phyloP scores from a whole-genome alignment of 2,329 filamentous ascomycete genomes.

The Chaetomiaceae sp. region DNA sequence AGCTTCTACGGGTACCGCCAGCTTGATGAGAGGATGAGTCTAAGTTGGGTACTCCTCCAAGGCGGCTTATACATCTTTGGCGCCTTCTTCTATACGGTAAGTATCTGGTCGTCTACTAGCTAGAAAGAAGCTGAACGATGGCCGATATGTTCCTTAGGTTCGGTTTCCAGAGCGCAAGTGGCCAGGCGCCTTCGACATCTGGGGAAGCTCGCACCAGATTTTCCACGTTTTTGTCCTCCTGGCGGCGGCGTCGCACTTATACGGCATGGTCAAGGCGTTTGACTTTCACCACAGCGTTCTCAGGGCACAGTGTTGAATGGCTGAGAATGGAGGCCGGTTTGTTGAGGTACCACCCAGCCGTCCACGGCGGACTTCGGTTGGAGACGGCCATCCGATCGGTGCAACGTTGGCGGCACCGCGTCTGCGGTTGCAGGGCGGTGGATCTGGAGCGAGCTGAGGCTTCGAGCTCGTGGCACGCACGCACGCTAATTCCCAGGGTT shows the following conservation, averaged over 20 bases:
- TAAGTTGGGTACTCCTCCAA: conserved; percentile 75
- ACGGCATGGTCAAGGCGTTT: conserved; percentile 77
- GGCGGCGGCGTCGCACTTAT: conserved; percentile 76
- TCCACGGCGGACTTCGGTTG: too few species aligned
- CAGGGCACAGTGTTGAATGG: conserved; percentile 44
- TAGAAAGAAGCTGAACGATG: background rate
- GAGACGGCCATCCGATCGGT: too few species aligned
- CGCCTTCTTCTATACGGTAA: conserved; percentile 77
- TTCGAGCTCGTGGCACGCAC: too few species aligned
- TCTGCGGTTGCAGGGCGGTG: too few species aligned
- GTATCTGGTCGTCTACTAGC: conserved; percentile 32
- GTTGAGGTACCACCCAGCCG: too few species aligned
- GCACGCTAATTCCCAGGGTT: too few species aligned
- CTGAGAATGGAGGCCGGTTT: too few species aligned
- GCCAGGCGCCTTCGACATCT: conserved; percentile 81
- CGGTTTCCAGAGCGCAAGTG: conserved; percentile 77
- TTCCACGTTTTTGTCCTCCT: conserved; percentile 87
- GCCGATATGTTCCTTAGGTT: conserved; percentile 40
- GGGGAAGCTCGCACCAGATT: conserved; percentile 91
- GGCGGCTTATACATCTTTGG: conserved; percentile 81
- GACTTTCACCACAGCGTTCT: conserved; percentile 69
- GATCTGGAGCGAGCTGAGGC: too few species aligned
- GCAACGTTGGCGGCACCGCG: too few species aligned
- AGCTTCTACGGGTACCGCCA: conserved; percentile 59
- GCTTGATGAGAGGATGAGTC: conserved; percentile 68